Conservation (phyloP, 208 protist species). For the Trypanosoma avium region DNA sequence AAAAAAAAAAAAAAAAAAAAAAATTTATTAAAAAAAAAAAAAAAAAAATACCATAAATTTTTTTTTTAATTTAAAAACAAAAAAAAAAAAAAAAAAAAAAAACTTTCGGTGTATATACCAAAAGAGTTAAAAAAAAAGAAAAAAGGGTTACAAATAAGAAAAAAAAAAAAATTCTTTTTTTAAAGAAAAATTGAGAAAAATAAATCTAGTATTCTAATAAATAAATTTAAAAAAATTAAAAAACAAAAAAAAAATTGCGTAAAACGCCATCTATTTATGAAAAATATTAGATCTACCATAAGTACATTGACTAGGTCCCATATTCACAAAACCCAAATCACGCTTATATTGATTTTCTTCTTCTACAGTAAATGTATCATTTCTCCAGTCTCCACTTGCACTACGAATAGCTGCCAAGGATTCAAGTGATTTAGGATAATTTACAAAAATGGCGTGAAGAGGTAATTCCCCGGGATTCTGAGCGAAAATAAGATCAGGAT, state of each 20-base stretch:
- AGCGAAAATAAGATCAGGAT: slow-evolving; percentile 82
- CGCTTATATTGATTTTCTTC: slow-evolving; percentile 85
- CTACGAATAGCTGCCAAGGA: slow-evolving; percentile 61
- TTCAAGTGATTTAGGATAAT: slow-evolving; percentile 71
- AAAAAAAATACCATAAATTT: too few species aligned
- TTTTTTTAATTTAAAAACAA: too few species aligned
- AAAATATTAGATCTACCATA: slow-evolving; percentile 37
- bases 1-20: slow-evolving; percentile 14
- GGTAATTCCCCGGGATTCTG: slow-evolving; percentile 81
- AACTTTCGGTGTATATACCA: too few species aligned
- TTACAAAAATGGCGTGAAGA: slow-evolving; percentile 69
- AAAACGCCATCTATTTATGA: slow-evolving; percentile 17
- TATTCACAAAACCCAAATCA: slow-evolving; percentile 57
- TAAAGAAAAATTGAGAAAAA: too few species aligned
- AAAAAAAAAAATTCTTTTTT: too few species aligned
- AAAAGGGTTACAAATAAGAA: too few species aligned
- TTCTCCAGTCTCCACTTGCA: slow-evolving; percentile 81
- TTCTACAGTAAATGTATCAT: slow-evolving; percentile 76
- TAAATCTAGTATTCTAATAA: too few species aligned
- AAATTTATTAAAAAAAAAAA: not conserved
- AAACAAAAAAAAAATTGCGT: slow-evolving; percentile 9
- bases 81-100: too few species aligned
- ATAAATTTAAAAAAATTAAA: not conserved
- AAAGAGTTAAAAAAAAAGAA: too few species aligned
- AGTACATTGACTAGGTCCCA: slow-evolving; percentile 73